Base-by-base conservation (phyloP, 2,329 filamentous ascomycete species). In the Aspergillus alliaceus region DNA sequence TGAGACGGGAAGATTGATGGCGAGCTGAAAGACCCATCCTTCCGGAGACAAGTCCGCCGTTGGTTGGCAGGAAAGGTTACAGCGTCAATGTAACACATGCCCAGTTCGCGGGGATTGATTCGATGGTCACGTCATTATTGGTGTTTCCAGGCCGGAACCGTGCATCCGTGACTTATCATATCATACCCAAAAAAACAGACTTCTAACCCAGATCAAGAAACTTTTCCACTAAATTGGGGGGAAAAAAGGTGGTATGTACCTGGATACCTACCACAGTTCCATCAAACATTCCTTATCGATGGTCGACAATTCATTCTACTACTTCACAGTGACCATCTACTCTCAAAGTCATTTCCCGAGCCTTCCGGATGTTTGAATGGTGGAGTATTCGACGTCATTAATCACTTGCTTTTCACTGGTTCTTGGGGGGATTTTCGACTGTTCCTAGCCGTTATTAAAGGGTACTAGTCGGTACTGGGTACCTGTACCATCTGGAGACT, bases 381-480 rank as follows among this genome's bases (percentile, higher is more conserved):
- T 53, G 51, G 51, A 46, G 51, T 35, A 34, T 44, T 22, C 39
- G n/a, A 53, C 51, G 51, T 53, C 51, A 53, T 53, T 34, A 24
- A 11, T 15, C 9, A 11, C 18, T 24, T 12, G 24, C 14, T n/a
- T 24, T 12, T 32, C 18, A 4, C 20, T 20, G 51, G 27, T 53
- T n/a, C 22, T 20, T 12, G 39, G 35, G 34, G 12, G 12, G 14
- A 35, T 12, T 27, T 50, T 20, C 18, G 27, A 31, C 25, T 18
- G 44, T 48, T 48, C 44, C 44, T 48, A 48, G 27, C 44, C 27
- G 44, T 6, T 20, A 31, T 25, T 7, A n/a, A 47, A 47, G 6
- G 9, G 25, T 31, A 48, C 44, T 48, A 48, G 44, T 48, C 9
- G 18, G 44, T 48, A 48, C 44, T 4, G 11, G 14, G 44, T 48